phyloP scores from a whole-genome alignment of 768 basidiomycete species.

The Termitomyces sp. region DNA sequence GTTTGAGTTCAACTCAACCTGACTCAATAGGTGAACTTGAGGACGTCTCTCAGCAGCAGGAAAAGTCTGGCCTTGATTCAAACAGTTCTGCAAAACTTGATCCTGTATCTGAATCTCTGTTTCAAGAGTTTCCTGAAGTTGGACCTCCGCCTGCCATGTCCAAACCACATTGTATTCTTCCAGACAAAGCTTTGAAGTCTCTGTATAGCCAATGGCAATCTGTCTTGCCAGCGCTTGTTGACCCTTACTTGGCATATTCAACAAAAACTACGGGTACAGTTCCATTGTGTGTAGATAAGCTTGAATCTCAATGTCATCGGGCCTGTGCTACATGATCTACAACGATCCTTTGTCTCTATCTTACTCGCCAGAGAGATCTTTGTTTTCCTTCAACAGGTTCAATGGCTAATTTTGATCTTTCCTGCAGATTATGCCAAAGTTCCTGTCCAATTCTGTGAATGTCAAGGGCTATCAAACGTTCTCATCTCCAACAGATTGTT shows the following conservation, averaged over 20 bases:
- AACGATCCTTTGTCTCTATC: constrained; percentile 12
- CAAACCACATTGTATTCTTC: neutral
- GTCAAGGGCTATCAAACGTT: constrained; percentile 14
- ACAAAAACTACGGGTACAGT: neutral
- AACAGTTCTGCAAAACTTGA: too few species aligned
- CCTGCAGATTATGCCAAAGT: constrained; percentile 15
- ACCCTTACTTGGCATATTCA: constrained; percentile 2
- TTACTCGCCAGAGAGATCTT: constrained; percentile 7
- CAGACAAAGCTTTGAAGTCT: neutral
- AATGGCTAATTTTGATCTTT: neutral
- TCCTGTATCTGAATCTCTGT: too few species aligned
- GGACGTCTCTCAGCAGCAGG: too few species aligned
- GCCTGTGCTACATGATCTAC: neutral
- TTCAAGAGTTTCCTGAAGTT: too few species aligned
- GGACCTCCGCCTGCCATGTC: neutral
- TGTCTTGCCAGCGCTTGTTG: neutral
- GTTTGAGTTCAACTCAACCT: too few species aligned
- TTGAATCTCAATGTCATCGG: neutral
- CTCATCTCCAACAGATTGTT: constrained; percentile 28
- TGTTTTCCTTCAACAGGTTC: neutral
- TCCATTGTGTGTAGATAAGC: neutral
- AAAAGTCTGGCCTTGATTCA: too few species aligned
- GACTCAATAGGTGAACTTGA: too few species aligned
- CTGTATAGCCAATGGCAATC: constrained; percentile 1
- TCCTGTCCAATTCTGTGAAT: constrained; percentile 17